Evolutionary conservation across 805 yeast species (phyloP).

Genomic region (Myxozyma lipomycoides): DNA sequence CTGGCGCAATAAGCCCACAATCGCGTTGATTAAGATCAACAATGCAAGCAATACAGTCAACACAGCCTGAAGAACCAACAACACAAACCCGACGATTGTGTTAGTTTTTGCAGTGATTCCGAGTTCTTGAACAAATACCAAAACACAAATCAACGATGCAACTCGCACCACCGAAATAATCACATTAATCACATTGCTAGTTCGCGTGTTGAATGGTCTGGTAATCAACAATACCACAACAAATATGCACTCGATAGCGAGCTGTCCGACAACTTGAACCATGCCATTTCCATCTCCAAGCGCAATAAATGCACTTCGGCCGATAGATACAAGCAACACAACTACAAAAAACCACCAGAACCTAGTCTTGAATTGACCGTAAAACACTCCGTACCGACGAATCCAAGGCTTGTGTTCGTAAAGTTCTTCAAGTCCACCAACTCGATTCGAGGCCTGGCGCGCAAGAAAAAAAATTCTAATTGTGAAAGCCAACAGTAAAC

Average conservation of each 20-base stretch:
- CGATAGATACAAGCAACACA: constrained; percentile 30
- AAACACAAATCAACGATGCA: constrained; percentile 32
- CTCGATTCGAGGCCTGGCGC: constrained; percentile 27
- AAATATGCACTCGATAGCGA: constrained; percentile 33
- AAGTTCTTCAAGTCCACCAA: constrained; percentile 29
- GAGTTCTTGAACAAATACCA: constrained; percentile 35
- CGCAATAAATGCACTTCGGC: constrained; percentile 36
- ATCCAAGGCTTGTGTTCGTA: constrained; percentile 36
- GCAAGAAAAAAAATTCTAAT: constrained; percentile 33
- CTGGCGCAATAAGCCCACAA: constrained; percentile 10
- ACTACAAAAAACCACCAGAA: constrained; percentile 38
- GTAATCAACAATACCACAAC: constrained; percentile 25
- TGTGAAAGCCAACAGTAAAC: constrained; percentile 29
- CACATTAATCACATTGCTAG: constrained; percentile 35
- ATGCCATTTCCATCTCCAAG: constrained; percentile 37
- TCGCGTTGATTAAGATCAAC: constrained; percentile 28
- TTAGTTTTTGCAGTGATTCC: constrained; percentile 30
- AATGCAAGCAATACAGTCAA: constrained; percentile 32
- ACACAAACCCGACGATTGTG: constrained; percentile 36
- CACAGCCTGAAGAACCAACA: constrained; percentile 34
- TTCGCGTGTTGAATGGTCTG: constrained; percentile 34
- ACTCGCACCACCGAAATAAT: constrained; percentile 34
- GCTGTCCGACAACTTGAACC: constrained; percentile 37
- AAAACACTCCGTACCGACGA: constrained; percentile 36
- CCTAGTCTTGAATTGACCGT: constrained; percentile 35